phyloP scores from a whole-genome alignment of 2,329 filamentous ascomycete genomes.

The Zymoseptoria ardabiliae region DNA sequence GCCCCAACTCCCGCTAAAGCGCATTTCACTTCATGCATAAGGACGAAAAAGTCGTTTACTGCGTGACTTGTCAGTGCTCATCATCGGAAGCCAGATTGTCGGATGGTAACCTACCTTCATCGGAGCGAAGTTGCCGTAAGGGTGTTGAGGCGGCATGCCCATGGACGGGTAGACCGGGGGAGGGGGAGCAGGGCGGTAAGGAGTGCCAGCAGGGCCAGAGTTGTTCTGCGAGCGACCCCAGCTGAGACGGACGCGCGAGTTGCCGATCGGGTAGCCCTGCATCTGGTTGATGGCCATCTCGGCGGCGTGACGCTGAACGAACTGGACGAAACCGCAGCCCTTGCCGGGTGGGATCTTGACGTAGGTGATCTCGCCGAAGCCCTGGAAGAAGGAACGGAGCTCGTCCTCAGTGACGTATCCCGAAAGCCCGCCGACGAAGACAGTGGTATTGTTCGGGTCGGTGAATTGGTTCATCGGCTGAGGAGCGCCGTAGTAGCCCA shows the following conservation, averaged over 20 bases:
- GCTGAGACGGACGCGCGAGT: constrained; percentile 92
- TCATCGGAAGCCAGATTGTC: background rate
- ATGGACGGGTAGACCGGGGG: constrained; percentile 64
- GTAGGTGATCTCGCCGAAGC: constrained; percentile 98
- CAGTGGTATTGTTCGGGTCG: constrained; percentile 98
- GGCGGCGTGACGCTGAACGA: constrained; percentile 94
- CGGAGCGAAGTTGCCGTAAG: constrained; percentile 58
- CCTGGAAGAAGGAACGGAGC: constrained; percentile 99
- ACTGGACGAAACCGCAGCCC: constrained; percentile 98
- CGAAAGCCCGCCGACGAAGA: constrained; percentile 93
- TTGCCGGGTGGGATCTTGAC: constrained; percentile 99
- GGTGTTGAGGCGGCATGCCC: constrained; percentile 57
- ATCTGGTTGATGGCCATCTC: constrained; percentile 99
- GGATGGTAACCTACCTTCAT: constrained; percentile 49
- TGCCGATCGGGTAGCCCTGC: constrained; percentile 98
- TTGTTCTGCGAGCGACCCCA: constrained; percentile 99
- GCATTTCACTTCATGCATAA: constrained; percentile 34
- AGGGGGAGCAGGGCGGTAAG: constrained; percentile 87
- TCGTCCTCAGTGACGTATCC: constrained; percentile 99
- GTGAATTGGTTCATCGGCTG: constrained; percentile 99
- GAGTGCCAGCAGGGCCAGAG: constrained; percentile 89
- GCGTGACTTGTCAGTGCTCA: constrained; percentile 9
- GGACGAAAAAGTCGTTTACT: constrained; percentile 31
- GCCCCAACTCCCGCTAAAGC: constrained; percentile 35
- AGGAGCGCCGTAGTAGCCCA: constrained; percentile 60